Evolutionary conservation across 495 filamentous ascomycete species (phyloP).

Genomic region (Trichocladium uniseriatum): DNA sequence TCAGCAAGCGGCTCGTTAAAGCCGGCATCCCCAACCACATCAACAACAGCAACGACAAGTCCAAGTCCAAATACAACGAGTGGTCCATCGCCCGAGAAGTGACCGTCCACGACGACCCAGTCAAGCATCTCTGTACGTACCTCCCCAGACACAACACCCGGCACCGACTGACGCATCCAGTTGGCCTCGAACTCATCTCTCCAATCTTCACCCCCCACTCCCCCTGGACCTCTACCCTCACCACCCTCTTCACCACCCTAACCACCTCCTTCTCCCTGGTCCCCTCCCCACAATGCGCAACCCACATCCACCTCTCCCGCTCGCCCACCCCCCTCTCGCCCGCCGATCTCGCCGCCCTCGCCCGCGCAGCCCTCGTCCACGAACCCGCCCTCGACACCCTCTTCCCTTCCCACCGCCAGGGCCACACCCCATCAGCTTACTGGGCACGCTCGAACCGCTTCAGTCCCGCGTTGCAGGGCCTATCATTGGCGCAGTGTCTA

Average conservation of each 20-base stretch:
- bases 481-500: constrained; percentile 5
- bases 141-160: neutral
- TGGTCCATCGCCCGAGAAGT: constrained; percentile 25
- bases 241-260: constrained; percentile 20
- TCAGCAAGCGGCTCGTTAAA: constrained; percentile 19
- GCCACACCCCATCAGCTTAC: constrained; percentile 1
- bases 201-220: constrained; percentile 17
- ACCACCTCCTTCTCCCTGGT: constrained; percentile 3
- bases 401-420: constrained; percentile 10
- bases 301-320: constrained; percentile 25
- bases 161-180: constrained; percentile 5
- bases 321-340: constrained; percentile 7
- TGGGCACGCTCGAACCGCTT: constrained; percentile 22
- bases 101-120: constrained; percentile 20
- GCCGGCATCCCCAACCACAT: constrained; percentile 21
- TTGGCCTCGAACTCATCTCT: constrained; percentile 25
- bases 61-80: constrained; percentile 20
- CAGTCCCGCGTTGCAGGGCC: constrained; percentile 4
- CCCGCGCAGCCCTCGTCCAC: constrained; percentile 22
- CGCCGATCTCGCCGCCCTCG: constrained; percentile 15
- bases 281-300: constrained; percentile 15
- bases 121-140: constrained; percentile 17
- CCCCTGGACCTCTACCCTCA: constrained; percentile 13
- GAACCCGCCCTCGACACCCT: constrained; percentile 21
- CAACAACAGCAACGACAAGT: constrained; percentile 17